These are phyloP conservation scores for Tilletia caries DNA, from an alignment of 1,284 basidiomycete species.

Conservation along the genomic window DNA sequence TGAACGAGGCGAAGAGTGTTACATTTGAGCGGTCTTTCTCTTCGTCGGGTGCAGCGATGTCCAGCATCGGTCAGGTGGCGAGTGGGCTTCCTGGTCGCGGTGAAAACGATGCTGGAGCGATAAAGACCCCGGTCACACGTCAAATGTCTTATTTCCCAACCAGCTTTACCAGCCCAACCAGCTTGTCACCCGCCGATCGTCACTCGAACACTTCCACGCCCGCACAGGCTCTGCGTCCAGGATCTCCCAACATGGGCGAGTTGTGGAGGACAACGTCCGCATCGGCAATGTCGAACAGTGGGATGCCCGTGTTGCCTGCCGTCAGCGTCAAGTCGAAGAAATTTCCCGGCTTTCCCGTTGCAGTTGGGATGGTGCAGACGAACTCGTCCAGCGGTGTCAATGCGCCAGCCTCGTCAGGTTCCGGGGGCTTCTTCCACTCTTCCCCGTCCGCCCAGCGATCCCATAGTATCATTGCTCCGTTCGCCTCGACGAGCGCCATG, in stretches of 20 bases:
- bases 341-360: not conserved
- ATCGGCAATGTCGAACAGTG: too few species aligned
- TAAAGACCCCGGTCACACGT: not conserved
- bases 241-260: too few species aligned
- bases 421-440: too few species aligned
- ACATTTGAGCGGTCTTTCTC: too few species aligned
- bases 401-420: too few species aligned
- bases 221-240: too few species aligned
- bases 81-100: not conserved
- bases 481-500: not conserved
- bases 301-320: not conserved
- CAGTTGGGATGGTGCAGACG: not conserved
- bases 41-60: not conserved
- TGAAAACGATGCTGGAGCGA: too few species aligned
- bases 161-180: not conserved
- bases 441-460: not conserved
- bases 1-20: not conserved
- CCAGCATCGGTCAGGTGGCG: conserved; percentile 8
- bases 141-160: not conserved
- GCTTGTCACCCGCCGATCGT: not conserved
- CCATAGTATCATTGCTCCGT: not conserved
- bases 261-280: too few species aligned
- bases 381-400: too few species aligned
- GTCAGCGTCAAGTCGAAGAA: conserved; percentile 2
- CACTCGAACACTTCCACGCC: not conserved